phyloP scores from a whole-genome alignment of 306 rosid species.

The Delonix regia region DNA sequence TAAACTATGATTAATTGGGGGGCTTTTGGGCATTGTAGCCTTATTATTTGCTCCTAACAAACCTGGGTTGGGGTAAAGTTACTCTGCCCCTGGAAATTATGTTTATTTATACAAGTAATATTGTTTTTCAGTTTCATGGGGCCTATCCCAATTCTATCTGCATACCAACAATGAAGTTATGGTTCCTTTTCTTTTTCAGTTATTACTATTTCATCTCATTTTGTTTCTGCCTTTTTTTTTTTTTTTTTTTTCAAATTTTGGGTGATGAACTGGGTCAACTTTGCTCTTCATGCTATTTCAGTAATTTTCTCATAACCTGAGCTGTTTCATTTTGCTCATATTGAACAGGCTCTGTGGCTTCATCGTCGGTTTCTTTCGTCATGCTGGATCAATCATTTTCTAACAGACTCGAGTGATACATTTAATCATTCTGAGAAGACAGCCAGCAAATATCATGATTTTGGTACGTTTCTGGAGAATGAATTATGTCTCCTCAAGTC shows the following conservation, averaged over 20 bases:
- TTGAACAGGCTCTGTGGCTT: conserved; percentile 87
- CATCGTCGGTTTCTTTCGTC: conserved; percentile 81
- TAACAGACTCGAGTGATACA: conserved; percentile 13
- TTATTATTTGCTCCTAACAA: background rate
- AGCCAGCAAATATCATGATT: conserved; percentile 32
- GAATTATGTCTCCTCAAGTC: conserved; percentile 58
- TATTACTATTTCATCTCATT: background rate
- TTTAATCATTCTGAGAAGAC: conserved; percentile 42
- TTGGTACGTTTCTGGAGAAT: conserved; percentile 51
- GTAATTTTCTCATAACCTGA: background rate
- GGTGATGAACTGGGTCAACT: background rate
- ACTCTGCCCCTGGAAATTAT: background rate
- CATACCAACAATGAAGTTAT: conserved; percentile 5
- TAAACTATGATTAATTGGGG: background rate
- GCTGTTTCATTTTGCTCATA: conserved; percentile 20
- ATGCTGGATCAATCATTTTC: conserved; percentile 60
- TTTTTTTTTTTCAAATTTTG: background rate
- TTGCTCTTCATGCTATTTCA: background rate
- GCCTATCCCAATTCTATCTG: background rate
- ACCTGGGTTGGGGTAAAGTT: background rate
- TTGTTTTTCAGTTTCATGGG: conserved; percentile 1
- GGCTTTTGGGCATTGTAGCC: background rate
- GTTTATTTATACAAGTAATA: conserved; percentile 9
- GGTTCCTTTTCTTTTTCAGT: background rate
- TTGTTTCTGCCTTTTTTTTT: background rate